Percentiles rank a stretch among this genome's conserved stretches.
Conservation (phyloP, 2,329 filamentous ascomycete genomes). For the Raffaelea ambrosiae region DNA sequence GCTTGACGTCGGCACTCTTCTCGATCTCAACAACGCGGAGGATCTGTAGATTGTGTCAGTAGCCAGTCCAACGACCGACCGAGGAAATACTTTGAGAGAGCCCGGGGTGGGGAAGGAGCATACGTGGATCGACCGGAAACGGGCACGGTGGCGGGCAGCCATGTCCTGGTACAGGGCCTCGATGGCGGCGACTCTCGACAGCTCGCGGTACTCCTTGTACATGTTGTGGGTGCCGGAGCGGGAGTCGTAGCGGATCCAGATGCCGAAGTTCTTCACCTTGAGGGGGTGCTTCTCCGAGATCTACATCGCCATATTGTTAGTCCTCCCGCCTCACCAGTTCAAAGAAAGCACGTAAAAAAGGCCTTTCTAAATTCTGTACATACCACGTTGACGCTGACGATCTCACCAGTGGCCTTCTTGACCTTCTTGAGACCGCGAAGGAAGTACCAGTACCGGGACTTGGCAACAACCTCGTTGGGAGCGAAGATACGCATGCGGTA, state of each 20-base stretch:
- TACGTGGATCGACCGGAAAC: constrained; percentile 99
- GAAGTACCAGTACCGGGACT: constrained; percentile 99
- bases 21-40: constrained; percentile 97
- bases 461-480: constrained; percentile 94
- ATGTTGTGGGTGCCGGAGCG: constrained; percentile 99
- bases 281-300: constrained; percentile 98
- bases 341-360: background rate
- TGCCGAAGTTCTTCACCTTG: constrained; percentile 99
- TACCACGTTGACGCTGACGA: constrained; percentile 94
- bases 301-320: constrained; percentile 34
- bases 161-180: constrained; percentile 99
- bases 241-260: constrained; percentile 99
- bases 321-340: background rate
- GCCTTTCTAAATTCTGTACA: constrained; percentile 20
- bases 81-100: background rate
- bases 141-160: constrained; percentile 95
- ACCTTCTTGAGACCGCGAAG: constrained; percentile 98
- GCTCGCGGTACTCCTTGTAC: constrained; percentile 99
- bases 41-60: constrained; percentile 52
- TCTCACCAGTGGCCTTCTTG: constrained; percentile 99
- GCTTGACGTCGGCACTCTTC: constrained; percentile 90
- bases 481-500: constrained; percentile 99
- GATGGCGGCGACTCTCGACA: constrained; percentile 91
- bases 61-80: background rate
- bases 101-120: constrained; percentile 27